Evolutionary conservation across 768 basidiomycete genomes (phyloP).

Genomic region (Trametes villosa): DNA sequence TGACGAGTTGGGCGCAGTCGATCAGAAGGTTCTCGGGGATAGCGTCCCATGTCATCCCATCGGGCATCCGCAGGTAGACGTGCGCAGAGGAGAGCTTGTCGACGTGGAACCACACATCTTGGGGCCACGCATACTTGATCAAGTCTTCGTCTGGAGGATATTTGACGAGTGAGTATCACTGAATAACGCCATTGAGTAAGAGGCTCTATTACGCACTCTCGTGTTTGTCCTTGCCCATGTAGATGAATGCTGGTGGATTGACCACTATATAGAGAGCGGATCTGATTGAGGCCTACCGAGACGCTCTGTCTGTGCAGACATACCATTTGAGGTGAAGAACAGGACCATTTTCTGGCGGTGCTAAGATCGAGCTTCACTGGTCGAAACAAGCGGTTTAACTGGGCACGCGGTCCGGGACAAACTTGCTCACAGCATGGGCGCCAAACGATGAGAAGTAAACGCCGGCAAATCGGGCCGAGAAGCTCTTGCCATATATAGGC

Average conservation of each 20-base stretch:
- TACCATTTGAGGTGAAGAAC: constrained; percentile 62
- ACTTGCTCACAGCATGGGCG: not conserved
- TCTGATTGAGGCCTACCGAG: not conserved
- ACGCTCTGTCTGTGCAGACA: not conserved
- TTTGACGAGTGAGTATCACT: not conserved
- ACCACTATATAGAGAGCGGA: constrained; percentile 43
- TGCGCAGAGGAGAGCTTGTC: constrained; percentile 97
- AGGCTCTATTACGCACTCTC: constrained; percentile 66
- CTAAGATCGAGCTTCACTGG: not conserved
- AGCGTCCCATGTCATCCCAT: constrained; percentile 83
- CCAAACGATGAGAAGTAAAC: not conserved
- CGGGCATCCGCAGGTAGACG: constrained; percentile 91
- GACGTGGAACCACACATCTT: constrained; percentile 95
- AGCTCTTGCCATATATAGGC: constrained; percentile 1
- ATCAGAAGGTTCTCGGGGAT: constrained; percentile 77
- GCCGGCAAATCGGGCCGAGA: constrained; percentile 1
- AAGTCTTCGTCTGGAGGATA: constrained; percentile 84
- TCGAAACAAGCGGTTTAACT: not conserved
- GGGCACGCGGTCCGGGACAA: not conserved
- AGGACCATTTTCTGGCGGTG: constrained; percentile 49
- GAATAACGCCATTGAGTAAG: not conserved
- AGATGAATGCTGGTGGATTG: constrained; percentile 71
- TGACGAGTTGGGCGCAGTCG: constrained; percentile 94
- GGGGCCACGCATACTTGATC: constrained; percentile 89
- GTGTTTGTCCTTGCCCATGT: constrained; percentile 98